Percentiles rank a stretch among this genome's conserved stretches.
These are phyloP conservation scores for Nannochloropsis gaditana DNA, from an alignment of 108 stramenopile species.

Conservation along the genomic window DNA sequence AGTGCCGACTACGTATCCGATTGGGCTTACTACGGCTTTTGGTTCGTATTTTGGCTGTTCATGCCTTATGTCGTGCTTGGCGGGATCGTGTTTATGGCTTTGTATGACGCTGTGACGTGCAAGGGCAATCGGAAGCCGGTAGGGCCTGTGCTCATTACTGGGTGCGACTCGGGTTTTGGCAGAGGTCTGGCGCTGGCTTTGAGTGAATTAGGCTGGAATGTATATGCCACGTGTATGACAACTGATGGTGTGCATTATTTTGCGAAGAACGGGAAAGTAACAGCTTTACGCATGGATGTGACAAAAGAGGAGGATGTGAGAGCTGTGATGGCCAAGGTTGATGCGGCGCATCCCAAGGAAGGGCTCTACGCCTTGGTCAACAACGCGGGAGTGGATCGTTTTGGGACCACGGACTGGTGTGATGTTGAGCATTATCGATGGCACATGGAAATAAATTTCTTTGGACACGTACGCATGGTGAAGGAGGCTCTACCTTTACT, in stretches of 20 bases:
- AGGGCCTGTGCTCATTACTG: not conserved
- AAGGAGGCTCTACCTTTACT: conserved; percentile 6
- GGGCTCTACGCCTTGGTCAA: conserved; percentile 3
- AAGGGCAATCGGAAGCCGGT: conserved; percentile 7
- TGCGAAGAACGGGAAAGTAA: not conserved
- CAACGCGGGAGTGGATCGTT: not conserved
- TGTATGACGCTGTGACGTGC: not conserved
- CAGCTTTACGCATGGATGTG: not conserved
- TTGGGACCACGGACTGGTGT: conserved; percentile 8
- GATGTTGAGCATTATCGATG: conserved; percentile 8
- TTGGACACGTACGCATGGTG: not conserved
- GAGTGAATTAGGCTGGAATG: conserved; percentile 10
- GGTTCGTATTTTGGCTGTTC: not conserved
- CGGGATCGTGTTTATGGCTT: not conserved
- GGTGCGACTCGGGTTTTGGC: not conserved
- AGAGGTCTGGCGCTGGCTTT: not conserved
- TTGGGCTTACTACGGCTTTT: conserved; percentile 19
- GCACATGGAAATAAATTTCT: conserved; percentile 8
- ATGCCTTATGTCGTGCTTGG: not conserved
- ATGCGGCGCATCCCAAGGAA: not conserved
- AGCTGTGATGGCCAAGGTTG: not conserved
- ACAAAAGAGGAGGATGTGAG: not conserved
- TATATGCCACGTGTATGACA: not conserved
- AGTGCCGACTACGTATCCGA: conserved; percentile 1
- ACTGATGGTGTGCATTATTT: not conserved